Base-by-base conservation (phyloP, 2,329 filamentous ascomycete species). In the Pseudogymnoascus sp. region DNA sequence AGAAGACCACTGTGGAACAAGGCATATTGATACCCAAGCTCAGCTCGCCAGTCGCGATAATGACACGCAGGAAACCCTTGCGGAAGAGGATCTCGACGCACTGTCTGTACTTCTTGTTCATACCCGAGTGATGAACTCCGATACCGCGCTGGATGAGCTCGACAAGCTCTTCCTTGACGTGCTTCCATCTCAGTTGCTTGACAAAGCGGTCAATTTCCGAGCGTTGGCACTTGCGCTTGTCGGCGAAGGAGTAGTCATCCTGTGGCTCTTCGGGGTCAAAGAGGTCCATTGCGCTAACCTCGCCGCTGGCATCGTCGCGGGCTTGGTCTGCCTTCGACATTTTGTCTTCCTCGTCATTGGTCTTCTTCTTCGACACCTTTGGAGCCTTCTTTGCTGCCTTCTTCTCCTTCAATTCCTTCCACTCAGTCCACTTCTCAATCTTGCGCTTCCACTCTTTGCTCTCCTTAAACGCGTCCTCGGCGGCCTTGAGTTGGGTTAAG, bases 21-120 rank as follows among this genome's bases (percentile, higher is more conserved):
- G 90, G 90, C 87, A 91, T 90, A 69, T 91, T 93, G 77, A 93
- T 89, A 77, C 90, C 90, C 4, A 93, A 77, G 1, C 88, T 87
- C 21, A 92, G 79, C 0, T 89, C 92, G 0, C 89, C 89, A 1
- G 89, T 93, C 0, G 89, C 89, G 25, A 93, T 81, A 28, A 93
- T 85, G 0, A 89, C 85, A 6, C 83, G 81, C 42, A 93, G 74
- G 70, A 84, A 92, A 0, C 89, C 88, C 71, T 84, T 88, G 7
- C 90, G 82, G 75, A 91, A 92, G 6, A 91, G 75, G 64, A 90
- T 88, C 70, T 92, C 89, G 1, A 90, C 87, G 18, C 79, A 79
- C 72, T 91, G 89, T 38, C 90, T 84, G 71, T 93, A 93, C 66
- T 84, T 84, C 59, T 88, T 81, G 71, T 92, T 93, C 86, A 93